Base-by-base conservation (phyloP, 192 early-diverging fungal genomes). In the Podila epicladia region DNA sequence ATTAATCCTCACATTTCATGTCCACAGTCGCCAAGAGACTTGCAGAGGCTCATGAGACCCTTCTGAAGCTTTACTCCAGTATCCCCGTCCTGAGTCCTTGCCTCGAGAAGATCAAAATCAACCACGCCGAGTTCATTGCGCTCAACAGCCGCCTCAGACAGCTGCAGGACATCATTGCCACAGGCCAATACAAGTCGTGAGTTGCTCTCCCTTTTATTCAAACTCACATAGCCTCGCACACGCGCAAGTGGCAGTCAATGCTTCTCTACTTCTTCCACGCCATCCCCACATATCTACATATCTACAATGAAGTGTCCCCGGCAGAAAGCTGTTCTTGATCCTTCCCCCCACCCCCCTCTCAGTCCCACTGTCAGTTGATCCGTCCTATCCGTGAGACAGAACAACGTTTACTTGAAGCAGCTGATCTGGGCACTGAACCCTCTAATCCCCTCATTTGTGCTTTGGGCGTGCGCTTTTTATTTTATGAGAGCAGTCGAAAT, bases 101-200 rank as follows among this genome's bases (percentile, higher is more conserved):
- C 61, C 76, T 79, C 9, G 76, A 79, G 26, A 57, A 48, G n/a
- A 79, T 79, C 65, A 79, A 79, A 63, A 58, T 65, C n/a, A 79
- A 79, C 55, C 76, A 79, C 17, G 60, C 65, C 24, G 76, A 79
- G 31, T 79, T 79, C 57, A 65, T 79, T 20, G 70, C 35, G 19
- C 60, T 68, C 60, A 79, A 71, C 58, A 58, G 32, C 35, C 64
- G 76, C 8, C 60, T 79, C 9, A 69, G 76, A n/a, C 65, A 72
- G 17, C 61, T 72, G 0, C 76, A 79, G 22, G 76, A 79, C 9
- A 55, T 33, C 53, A 29, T 68, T 38, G 19, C n/a, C 48, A 2
- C 64, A 5, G 61, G 51, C 0, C 69, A 67, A 41, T 24, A 45
- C 17, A 61, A 26, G 53, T 51, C 65, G 76, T 79, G 37, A 72